Evolutionary conservation across 345 rosid species (phyloP), one percentile per base, ranked within the genome.

Genomic region (Physaria fendleri): DNA sequence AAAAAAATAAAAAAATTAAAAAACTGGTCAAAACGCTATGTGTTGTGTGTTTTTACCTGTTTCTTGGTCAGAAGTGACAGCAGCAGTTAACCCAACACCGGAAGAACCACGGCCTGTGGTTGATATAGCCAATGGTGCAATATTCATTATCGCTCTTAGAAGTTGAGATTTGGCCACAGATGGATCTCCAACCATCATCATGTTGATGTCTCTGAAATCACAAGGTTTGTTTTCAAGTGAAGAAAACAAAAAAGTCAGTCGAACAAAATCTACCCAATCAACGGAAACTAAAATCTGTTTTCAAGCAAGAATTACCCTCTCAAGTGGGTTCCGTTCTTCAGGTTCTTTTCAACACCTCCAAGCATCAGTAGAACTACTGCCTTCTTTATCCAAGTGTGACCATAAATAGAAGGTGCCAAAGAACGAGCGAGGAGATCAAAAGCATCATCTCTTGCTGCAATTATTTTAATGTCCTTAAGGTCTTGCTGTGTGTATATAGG

Each of bases 131-230:
- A 93, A 76, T n/a, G 99, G 99, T 69, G 99, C 96, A 65, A 93
- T 89, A 68, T 89, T 93, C 82, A 93, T 83, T 52, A 93, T 93
- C 24, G 99, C 99, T 73, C 99, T 81, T 69, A 93, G 63, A 57
- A 93, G 95, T 74, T 93, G 99, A 70, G 99, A 93, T 62, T 93
- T 93, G 40, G 99, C 99, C 74, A 93, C 97, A 53, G 99, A 93
- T 55, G 99, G 99, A 76, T 93, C 99, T 66, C 99, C 99, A 60
- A 93, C 97, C 99, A 93, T 93, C 99, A 93, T 89, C 99, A 93
- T 89, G 74, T 93, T 93, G 63, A 93, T 83, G 63, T 93, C 99
- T 77, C 99, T 93, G 42, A 51, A 62, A 79, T 42, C 14, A 59
- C 5, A 59, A 58, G 8, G 6, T 16, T 43, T 22, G 1, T 42